These are phyloP conservation scores for Pleomassaria siparia DNA, from an alignment of 2,329 filamentous ascomycete genomes.

Conservation along the genomic window DNA sequence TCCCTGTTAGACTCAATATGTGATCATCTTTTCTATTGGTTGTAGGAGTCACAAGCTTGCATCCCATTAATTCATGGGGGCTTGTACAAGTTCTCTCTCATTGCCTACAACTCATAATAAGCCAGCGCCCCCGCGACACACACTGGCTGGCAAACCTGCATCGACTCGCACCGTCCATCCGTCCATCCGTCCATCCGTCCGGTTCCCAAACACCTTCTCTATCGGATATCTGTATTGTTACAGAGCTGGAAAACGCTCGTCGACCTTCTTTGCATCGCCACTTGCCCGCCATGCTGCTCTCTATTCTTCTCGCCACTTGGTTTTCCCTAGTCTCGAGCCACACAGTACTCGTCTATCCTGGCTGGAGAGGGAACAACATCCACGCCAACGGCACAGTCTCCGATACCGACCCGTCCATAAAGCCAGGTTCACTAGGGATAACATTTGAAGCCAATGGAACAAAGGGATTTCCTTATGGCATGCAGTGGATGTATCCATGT, in stretches of 20 bases:
- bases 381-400: slow-evolving; percentile 67
- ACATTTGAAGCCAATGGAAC: slow-evolving; percentile 51
- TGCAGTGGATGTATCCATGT: slow-evolving; percentile 98
- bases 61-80: slow-evolving; percentile 1
- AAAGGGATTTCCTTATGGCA: slow-evolving; percentile 73
- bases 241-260: slow-evolving; percentile 7
- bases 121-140: background rate
- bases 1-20: background rate
- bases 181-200: background rate
- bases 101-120: slow-evolving; percentile 1
- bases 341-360: slow-evolving; percentile 82
- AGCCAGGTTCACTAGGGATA: slow-evolving; percentile 49
- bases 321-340: slow-evolving; percentile 62
- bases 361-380: slow-evolving; percentile 84
- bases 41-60: background rate
- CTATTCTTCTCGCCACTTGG: slow-evolving; percentile 38
- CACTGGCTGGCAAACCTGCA: background rate
- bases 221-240: slow-evolving; percentile 7
- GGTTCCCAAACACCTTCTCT: background rate
- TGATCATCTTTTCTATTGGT: background rate
- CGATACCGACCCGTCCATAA: slow-evolving; percentile 37
- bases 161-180: background rate
- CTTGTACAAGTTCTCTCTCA: background rate
- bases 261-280: background rate
- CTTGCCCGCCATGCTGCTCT: slow-evolving; percentile 34